Base-by-base conservation (phyloP, 345 rosid genomes). In the Noccaea caerulescens region DNA sequence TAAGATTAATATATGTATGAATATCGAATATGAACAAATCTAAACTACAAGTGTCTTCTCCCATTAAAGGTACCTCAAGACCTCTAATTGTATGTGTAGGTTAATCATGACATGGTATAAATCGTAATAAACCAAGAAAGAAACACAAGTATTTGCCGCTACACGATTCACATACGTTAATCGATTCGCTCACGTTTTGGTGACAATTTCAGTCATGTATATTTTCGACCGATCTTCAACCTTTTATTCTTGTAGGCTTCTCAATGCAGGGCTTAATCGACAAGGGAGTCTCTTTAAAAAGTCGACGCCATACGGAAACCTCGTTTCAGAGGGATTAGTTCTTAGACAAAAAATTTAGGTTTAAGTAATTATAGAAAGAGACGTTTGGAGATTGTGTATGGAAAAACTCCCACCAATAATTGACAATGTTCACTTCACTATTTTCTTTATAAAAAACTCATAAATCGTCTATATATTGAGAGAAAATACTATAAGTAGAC, bases 381-480 rank as follows among this genome's bases (percentile, higher is more conserved):
- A 61, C 20, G 50, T 60, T 42, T 43, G 71, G 72, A 38, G 32
- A 10, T 58, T 38, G 18, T 59, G 14, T 43, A 53, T 54, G 16
- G 6, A 34, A 36, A 27, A 53, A 25, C 13, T 52, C 12, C 56
- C 38, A 54, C 41, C 47, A 54, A 37, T 63, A 55, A 8, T 55
- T 20, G 55, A 72, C 14, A 63, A 44, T 63, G 68, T 72, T 42
- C 14, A 0, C 57, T 25, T 72, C 50, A 72, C 58, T 45, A 72
- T 1, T 72, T 34, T 20, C 45, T 10, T n/a, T 42, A 53, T 2
- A 43, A 63, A 20, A 20, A 53, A 4, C 9, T 14, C 7, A 30
- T 7, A 69, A 16, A 36, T 27, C 23, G 9, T 12, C 51, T 41
- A 8, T 27, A 2, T 50, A 39, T 5, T 8, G 37, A 32, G 10